phyloP scores from a whole-genome alignment of 805 yeast genomes.

The Candida quercuum region DNA sequence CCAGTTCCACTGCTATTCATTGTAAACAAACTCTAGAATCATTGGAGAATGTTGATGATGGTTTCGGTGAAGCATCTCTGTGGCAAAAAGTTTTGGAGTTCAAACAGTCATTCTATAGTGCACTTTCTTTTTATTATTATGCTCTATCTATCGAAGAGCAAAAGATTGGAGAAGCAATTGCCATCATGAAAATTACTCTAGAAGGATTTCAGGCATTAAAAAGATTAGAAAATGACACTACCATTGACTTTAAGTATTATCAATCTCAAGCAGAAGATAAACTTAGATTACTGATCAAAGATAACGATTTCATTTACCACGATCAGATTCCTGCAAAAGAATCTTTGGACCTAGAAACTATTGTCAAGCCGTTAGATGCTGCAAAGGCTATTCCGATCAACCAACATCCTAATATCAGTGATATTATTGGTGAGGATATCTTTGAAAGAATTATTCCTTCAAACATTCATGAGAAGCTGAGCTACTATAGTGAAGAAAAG shows the following conservation, averaged over 20 bases:
- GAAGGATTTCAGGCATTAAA: constrained; percentile 28
- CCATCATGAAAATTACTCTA: constrained; percentile 48
- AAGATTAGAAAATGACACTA: constrained; percentile 30
- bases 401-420: constrained; percentile 41
- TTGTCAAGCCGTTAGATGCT: constrained; percentile 64
- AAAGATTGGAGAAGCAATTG: constrained; percentile 75
- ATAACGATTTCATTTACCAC: constrained; percentile 87
- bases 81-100: constrained; percentile 51
- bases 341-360: constrained; percentile 41
- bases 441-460: constrained; percentile 81
- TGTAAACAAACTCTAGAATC: constrained; percentile 49
- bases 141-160: constrained; percentile 49
- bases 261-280: constrained; percentile 31
- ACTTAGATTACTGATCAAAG: constrained; percentile 50
- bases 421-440: constrained; percentile 44
- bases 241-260: constrained; percentile 27
- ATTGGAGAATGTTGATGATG: constrained; percentile 33
- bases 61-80: constrained; percentile 34
- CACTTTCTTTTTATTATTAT: constrained; percentile 57
- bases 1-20: constrained; percentile 52
- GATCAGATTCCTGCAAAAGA: constrained; percentile 61
- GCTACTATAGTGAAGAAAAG: constrained; percentile 85
- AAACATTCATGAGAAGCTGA: constrained; percentile 79
- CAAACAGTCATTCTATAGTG: constrained; percentile 50
- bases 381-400: constrained; percentile 51